Evolutionary conservation across 108 stramenopile species (phyloP).

Genomic region (Cylindrotheca closterium): DNA sequence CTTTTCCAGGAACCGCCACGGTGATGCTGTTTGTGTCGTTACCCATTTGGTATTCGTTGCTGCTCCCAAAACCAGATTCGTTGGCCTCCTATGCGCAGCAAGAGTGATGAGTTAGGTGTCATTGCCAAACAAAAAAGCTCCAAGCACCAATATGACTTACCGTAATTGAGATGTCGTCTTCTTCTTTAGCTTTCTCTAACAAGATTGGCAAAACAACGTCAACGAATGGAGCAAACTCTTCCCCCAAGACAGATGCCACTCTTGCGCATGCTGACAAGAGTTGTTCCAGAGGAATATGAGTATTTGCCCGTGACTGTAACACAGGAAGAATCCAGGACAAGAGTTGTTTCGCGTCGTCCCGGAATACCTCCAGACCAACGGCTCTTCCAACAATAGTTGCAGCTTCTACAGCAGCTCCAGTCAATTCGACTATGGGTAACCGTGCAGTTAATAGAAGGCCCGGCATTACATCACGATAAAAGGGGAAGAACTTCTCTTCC

Average conservation of each 20-base stretch:
- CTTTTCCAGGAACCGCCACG: conserved; percentile 73
- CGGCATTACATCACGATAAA: conserved; percentile 56
- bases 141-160: too few relatives aligned
- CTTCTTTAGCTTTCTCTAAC: conserved; percentile 46
- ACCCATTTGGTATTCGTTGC: conserved; percentile 10
- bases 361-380: conserved; percentile 53
- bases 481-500: conserved; percentile 63
- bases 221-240: conserved; percentile 58
- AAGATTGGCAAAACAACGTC: conserved; percentile 66
- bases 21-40: conserved; percentile 64
- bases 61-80: conserved; percentile 23
- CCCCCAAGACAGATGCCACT: conserved; percentile 73
- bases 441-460: conserved; percentile 48
- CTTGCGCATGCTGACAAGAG: conserved; percentile 75
- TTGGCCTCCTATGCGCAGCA: conserved; percentile 26
- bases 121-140: too few relatives aligned
- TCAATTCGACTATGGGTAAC: conserved; percentile 30
- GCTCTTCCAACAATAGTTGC: conserved; percentile 77
- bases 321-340: conserved; percentile 53
- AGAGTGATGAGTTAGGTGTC: too few relatives aligned
- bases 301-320: conserved; percentile 21
- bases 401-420: conserved; percentile 72
- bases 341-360: conserved; percentile 54
- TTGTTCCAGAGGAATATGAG: conserved; percentile 51
- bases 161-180: conserved; percentile 56